Base-by-base conservation (phyloP, 805 yeast genomes). In the Cyberlindnera xylosilytica region DNA sequence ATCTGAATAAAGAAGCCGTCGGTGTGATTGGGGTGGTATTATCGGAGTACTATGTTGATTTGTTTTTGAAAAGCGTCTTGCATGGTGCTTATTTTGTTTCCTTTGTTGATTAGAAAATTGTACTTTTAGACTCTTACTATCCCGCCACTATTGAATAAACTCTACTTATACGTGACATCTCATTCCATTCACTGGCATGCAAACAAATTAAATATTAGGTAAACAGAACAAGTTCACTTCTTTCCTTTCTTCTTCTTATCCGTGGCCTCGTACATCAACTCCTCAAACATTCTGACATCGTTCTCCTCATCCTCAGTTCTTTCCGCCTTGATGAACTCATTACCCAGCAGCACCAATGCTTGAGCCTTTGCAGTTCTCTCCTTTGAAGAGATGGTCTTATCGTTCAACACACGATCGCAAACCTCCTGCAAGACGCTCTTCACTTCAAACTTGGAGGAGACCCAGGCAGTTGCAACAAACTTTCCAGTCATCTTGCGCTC, bases 401-500 rank as follows among this genome's bases (percentile, higher is more conserved):
- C 97, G 46, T 76, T 68, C 34, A 90, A 69, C 6, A 90, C 85
- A 45, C 72, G 73, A 51, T 87, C 93, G 61, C 93, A 87, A 9
- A 89, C 89, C 24, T 83, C 90, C 37, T 93, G 78, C 39, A 86
- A 60, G n/a, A 86, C 81, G 22, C 83, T 73, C 46, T 83, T 82
- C 41, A 90, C 81, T 66, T 93, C 99, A 64, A 80, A 83, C 53
- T 85, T 81, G 17, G 96, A 87, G 30, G 95, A 87, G 18, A 87
- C 86, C 99, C 99, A 93, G 16, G 96, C 95, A 1, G 96, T 89
- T 7, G 93, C 91, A 38, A 93, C 72, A 18, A 93, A 77, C 62
- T 91, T 93, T 19, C 99, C 98, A 41, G 88, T 81, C 49, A 91
- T 75, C 43, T 78, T 68, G 38, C 88, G 76, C 57, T 91, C 97